phyloP scores from a whole-genome alignment of 2,329 filamentous ascomycete genomes.

The Monosporascus sp. region DNA sequence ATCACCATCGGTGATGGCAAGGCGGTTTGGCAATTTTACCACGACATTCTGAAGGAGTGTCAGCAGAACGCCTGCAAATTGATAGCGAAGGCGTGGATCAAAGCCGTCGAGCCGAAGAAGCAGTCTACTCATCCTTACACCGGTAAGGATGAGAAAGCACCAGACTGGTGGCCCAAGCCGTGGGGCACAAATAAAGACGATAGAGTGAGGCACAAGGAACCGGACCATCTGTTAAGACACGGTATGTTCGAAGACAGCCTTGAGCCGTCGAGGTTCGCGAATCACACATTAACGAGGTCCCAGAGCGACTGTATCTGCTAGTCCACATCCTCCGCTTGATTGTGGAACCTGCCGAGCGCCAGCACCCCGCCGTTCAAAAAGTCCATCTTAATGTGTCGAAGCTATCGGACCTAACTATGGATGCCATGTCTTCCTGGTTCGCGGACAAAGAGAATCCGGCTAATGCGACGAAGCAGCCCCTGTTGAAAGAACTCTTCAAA shows the following conservation, averaged over 20 bases:
- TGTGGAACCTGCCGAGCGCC: conserved; percentile 42
- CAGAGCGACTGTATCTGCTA: conserved; percentile 55
- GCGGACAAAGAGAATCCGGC: conserved; percentile 47
- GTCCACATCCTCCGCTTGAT: conserved; percentile 57
- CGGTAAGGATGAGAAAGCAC: conserved; percentile 54
- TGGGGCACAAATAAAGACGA: conserved; percentile 46
- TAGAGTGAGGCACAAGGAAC: conserved; percentile 63
- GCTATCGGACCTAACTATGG: conserved; percentile 53
- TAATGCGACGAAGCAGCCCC: conserved; percentile 50
- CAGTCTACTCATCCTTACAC: conserved; percentile 71
- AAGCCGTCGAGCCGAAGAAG: conserved; percentile 70
- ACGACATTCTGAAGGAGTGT: conserved; percentile 56
- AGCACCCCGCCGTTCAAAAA: conserved; percentile 48
- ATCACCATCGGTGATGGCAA: conserved; percentile 50
- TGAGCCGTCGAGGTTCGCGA: conserved; percentile 3
- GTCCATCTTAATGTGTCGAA: conserved; percentile 48
- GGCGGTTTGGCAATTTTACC: conserved; percentile 55
- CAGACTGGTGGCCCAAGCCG: conserved; percentile 62
- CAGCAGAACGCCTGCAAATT: conserved; percentile 69
- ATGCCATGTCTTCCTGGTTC: conserved; percentile 55
- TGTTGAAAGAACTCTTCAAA: conserved; percentile 56
- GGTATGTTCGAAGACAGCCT: conserved; percentile 38
- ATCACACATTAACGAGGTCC: conserved; percentile 2
- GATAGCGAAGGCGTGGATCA: conserved; percentile 71
- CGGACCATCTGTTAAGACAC: conserved; percentile 65